Conservation (phyloP, 306 rosid species). For the Luffa aegyptiaca region DNA sequence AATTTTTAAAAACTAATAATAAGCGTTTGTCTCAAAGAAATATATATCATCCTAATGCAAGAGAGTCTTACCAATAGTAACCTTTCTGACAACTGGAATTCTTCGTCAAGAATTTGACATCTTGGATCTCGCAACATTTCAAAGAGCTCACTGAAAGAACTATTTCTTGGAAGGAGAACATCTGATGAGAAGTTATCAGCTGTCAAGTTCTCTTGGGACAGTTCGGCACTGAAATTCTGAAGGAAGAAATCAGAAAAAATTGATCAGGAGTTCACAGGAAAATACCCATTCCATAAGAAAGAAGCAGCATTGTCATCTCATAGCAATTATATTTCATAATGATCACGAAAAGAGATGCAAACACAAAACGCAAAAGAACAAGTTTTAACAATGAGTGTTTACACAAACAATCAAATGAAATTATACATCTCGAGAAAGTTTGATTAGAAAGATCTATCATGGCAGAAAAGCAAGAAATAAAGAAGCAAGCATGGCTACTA, state of each 20-base stretch:
- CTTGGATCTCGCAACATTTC: slow-evolving; percentile 50
- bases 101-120: slow-evolving; percentile 54
- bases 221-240: slow-evolving; percentile 40
- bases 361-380: not conserved
- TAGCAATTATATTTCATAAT: not conserved
- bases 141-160: slow-evolving; percentile 33
- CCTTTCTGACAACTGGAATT: slow-evolving; percentile 47
- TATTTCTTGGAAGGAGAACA: slow-evolving; percentile 31
- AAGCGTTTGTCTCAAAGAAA: not conserved
- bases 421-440: not conserved
- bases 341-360: not conserved
- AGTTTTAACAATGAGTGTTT: not conserved
- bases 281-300: not conserved
- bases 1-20: not conserved
- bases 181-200: slow-evolving; percentile 34
- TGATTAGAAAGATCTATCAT: not conserved
- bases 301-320: not conserved
- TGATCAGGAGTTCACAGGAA: slow-evolving; percentile 1
- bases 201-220: slow-evolving; percentile 24
- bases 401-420: not conserved
- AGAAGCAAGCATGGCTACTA: slow-evolving; percentile 15
- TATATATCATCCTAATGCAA: not conserved
- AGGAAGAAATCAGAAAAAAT: slow-evolving; percentile 5
- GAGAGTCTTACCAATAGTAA: slow-evolving; percentile 45
- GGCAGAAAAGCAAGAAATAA: not conserved